These are phyloP conservation scores for Boletus patriciae DNA, from an alignment of 768 basidiomycete species.

Conservation along the genomic window DNA sequence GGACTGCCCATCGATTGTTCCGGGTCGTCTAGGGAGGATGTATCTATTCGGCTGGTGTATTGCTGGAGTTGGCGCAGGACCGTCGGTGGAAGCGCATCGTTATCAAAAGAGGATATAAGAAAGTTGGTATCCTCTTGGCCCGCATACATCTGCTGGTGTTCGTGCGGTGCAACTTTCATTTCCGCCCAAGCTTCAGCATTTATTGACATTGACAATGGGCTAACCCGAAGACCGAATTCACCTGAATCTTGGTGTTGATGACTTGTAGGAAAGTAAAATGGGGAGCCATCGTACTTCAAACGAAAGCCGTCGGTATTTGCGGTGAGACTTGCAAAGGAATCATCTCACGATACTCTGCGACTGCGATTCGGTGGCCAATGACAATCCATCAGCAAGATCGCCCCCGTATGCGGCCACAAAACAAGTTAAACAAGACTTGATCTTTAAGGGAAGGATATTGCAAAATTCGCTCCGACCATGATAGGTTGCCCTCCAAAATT, in stretches of 20 bases:
- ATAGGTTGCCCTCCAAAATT: conserved; percentile 60
- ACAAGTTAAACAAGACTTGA: conserved; percentile 47
- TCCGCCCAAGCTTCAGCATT: not conserved
- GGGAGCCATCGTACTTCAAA: conserved; percentile 15
- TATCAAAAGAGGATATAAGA: conserved; percentile 2
- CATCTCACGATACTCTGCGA: conserved; percentile 33
- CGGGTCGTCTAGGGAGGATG: not conserved
- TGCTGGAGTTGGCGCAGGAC: conserved; percentile 18
- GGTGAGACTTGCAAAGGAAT: conserved; percentile 9
- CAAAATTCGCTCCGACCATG: conserved; percentile 41
- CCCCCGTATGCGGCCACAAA: conserved; percentile 49
- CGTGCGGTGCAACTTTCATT: not conserved
- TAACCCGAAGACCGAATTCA: conserved; percentile 25
- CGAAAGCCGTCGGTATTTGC: conserved; percentile 15
- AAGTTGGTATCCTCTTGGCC: conserved; percentile 13
- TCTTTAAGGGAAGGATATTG: conserved; percentile 39
- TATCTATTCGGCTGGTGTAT: conserved; percentile 11
- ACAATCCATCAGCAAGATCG: conserved; percentile 47
- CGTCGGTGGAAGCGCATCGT: conserved; percentile 4
- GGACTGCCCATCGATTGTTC: conserved; percentile 1
- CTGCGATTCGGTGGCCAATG: conserved; percentile 39
- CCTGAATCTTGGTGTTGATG: conserved; percentile 10
- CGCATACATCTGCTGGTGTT: not conserved
- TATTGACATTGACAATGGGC: not conserved
- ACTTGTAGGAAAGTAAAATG: not conserved